These are phyloP conservation scores for Piedraia hortae DNA, from an alignment of 2,329 filamentous ascomycete genomes.

Conservation along the genomic window DNA sequence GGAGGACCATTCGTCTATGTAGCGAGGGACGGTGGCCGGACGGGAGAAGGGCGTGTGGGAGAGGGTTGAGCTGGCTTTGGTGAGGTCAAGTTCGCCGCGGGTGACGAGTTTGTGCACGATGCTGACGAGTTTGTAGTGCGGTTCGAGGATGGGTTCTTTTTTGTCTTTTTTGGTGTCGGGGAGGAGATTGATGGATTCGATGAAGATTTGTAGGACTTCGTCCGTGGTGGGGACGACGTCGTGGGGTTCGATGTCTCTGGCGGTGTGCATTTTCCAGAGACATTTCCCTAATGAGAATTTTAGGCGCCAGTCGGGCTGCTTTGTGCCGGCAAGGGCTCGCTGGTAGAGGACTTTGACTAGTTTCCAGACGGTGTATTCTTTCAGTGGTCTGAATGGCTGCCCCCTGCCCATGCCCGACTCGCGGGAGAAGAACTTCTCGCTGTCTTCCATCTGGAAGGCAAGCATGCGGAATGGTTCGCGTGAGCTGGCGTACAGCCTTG, in stretches of 20 bases:
- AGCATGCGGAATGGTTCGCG: conserved; percentile 40
- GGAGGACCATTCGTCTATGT: conserved; percentile 25
- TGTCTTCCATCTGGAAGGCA: conserved; percentile 34
- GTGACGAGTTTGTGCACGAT: conserved; percentile 56
- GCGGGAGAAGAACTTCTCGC: conserved; percentile 30
- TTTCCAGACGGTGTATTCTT: conserved; percentile 34
- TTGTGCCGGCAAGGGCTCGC: conserved; percentile 28
- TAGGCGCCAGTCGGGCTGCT: conserved; percentile 35
- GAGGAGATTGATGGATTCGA: conserved; percentile 31
- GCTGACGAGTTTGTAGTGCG: conserved; percentile 73
- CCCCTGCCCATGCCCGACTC: conserved; percentile 26
- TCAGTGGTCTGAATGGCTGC: conserved; percentile 29
- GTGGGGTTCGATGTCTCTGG: conserved; percentile 5
- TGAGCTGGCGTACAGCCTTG: conserved; percentile 39
- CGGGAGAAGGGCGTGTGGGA: conserved; percentile 26
- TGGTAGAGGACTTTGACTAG: conserved; percentile 34
- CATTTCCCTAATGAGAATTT: conserved; percentile 46
- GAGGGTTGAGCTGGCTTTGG: conserved; percentile 23
- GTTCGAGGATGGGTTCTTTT: conserved; percentile 60
- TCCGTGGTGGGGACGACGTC: conserved; percentile 11
- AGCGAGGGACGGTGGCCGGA: conserved; percentile 21
- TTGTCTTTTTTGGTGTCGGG: conserved; percentile 22
- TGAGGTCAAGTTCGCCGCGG: conserved; percentile 14
- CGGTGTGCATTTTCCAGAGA: conserved; percentile 40
- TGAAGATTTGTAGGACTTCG: conserved; percentile 28